A percentile compares a stretch with the other conserved stretches of the same genome.
Evolutionary conservation across 2,329 filamentous ascomycete genomes (phyloP).

Genomic region (Exophiala bonariae): DNA sequence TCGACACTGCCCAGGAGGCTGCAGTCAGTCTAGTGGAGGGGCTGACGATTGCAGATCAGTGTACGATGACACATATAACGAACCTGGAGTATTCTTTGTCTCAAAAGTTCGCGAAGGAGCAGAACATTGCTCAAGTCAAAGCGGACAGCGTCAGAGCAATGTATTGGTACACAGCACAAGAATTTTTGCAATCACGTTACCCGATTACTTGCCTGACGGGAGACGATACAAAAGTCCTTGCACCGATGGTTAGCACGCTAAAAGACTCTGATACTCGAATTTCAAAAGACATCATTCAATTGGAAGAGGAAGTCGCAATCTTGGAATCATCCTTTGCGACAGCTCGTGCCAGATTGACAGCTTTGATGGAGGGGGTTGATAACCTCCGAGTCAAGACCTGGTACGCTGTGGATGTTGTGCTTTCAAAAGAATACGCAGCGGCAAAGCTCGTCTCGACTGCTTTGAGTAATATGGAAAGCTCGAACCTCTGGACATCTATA

Average conservation of each 20-base stretch:
- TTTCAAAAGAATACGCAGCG: conserved; percentile 84
- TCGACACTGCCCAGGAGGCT: conserved; percentile 21
- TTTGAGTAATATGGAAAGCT: conserved; percentile 82
- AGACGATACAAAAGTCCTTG: conserved; percentile 71
- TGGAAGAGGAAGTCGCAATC: conserved; percentile 22
- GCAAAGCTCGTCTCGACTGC: conserved; percentile 83
- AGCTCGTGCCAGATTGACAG: conserved; percentile 27
- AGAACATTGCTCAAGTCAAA: conserved; percentile 17
- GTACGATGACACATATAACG: no score
- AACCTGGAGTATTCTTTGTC: neutral
- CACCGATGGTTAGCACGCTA: conserved; percentile 72
- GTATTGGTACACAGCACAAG: conserved; percentile 75
- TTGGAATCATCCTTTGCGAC: conserved; percentile 10
- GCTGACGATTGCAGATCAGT: no score
- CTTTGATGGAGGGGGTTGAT: conserved; percentile 71
- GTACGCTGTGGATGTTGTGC: conserved; percentile 92
- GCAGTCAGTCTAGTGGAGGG: conserved; percentile 21
- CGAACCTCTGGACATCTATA: conserved; percentile 33
- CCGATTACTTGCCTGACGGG: conserved; percentile 52
- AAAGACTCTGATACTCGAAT: conserved; percentile 65
- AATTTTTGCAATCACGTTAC: conserved; percentile 65
- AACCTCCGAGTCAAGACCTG: conserved; percentile 95
- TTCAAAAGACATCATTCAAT: conserved; percentile 8
- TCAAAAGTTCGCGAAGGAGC: conserved; percentile 18
- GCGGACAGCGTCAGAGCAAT: conserved; percentile 22